Percentiles rank a stretch among this genome's conserved stretches.
These are phyloP conservation scores for Vitis rupestris DNA, from an alignment of 164 flowering plant species.

Conservation along the genomic window DNA sequence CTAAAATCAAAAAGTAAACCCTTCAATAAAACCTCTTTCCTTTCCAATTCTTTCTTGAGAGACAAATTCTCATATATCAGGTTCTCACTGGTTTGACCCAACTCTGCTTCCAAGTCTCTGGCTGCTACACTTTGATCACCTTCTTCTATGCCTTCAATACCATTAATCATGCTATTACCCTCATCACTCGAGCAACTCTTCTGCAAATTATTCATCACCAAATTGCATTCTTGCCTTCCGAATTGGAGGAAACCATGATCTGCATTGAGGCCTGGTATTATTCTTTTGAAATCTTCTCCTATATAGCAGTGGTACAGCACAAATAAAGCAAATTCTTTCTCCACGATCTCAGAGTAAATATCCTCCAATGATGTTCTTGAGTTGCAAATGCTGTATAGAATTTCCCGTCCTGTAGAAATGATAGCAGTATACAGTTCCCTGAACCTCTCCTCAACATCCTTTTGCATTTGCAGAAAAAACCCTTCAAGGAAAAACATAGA, in stretches of 20 bases:
- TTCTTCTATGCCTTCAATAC: slow-evolving; percentile 9
- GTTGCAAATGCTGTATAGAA: slow-evolving; percentile 25
- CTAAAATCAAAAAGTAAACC: slow-evolving; percentile 82
- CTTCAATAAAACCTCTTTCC: slow-evolving; percentile 59
- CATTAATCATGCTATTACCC: slow-evolving; percentile 6
- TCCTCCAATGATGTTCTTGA: slow-evolving; percentile 50
- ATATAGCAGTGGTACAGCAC: slow-evolving; percentile 40
- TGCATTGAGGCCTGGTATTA: slow-evolving; percentile 8
- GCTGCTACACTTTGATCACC: slow-evolving; percentile 5
- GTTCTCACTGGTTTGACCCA: slow-evolving; percentile 18
- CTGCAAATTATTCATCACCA: neutral
- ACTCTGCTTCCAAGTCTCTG: slow-evolving; percentile 23
- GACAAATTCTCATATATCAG: slow-evolving; percentile 37
- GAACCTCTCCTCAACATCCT: slow-evolving; percentile 42
- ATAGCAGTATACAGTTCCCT: slow-evolving; percentile 35
- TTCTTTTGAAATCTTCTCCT: slow-evolving; percentile 18
- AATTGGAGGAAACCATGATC: slow-evolving; percentile 2
- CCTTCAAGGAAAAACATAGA: slow-evolving; percentile 50
- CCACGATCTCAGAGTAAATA: slow-evolving; percentile 36
- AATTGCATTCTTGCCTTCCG: slow-evolving; percentile 6
- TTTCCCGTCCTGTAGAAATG: slow-evolving; percentile 33
- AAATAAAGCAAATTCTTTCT: slow-evolving; percentile 38
- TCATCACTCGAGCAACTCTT: neutral
- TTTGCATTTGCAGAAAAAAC: slow-evolving; percentile 45
- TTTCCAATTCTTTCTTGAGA: slow-evolving; percentile 51